Base-by-base conservation (phyloP, 805 yeast species). In the Hanseniaspora vineae region DNA sequence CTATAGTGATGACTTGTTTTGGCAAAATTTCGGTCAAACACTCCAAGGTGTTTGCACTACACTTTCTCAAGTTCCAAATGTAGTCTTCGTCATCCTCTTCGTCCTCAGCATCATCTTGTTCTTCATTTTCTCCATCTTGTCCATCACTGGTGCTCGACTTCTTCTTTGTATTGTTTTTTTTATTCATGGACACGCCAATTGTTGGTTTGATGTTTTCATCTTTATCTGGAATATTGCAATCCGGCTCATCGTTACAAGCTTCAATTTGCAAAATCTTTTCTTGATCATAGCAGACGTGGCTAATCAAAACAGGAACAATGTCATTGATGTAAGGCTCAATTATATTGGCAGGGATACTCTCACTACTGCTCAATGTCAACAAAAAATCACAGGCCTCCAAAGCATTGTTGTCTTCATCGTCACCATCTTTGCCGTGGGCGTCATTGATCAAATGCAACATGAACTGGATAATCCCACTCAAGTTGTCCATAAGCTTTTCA, bases 351-450 rank as follows among this genome's bases (percentile, higher is more conserved):
- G 85, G 80, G 2, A 79, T 67, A 31, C 71, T 72, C n/a, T 64
- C 52, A 35, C 78, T 71, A 2, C 87, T 81, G 0, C 89, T 77
- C 47, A 90, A 70, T 1, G 84, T 78, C 42, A 90, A 73, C 50
- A 92, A 67, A 56, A 92, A 88, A 66, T 92, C 97, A 62, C 96
- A 87, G 2, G 95, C 97, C 61, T 89, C 96, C 48, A 89, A 69
- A 0, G 95, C 82, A 32, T 87, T 94, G 47, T 74, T 80, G 54
- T 84, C 89, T 52, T 81, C 80, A 18, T 64, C 63, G 18, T 54
- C 59, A 31, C 42, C 47, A 23, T 43, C 44, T 32, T 33, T 40
- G 32, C 44, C 39, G 4, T 29, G 15, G 14, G 31, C 42, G 46
- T 70, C 69, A 12, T 74, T 73, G 67, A 90, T 78, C 50, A 88